These are phyloP conservation scores for Aspergillus udagawae DNA, from an alignment of 2,329 filamentous ascomycete species.

Conservation along the genomic window DNA sequence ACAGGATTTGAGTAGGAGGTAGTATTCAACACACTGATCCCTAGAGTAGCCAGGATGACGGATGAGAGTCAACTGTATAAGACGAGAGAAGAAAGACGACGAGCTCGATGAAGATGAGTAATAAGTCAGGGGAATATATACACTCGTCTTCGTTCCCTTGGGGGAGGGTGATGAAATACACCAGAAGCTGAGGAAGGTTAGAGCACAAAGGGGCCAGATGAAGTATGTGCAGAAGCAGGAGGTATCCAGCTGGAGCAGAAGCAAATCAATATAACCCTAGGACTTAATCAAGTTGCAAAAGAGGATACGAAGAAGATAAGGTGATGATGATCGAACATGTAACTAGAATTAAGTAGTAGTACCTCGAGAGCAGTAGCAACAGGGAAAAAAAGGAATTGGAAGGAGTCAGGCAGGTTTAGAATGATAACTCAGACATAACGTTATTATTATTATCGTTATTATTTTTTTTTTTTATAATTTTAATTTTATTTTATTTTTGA, in stretches of 20 bases:
- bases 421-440: neutral
- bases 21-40: conserved; percentile 31
- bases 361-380: neutral
- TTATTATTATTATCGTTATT: neutral
- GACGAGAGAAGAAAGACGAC: conserved; percentile 1
- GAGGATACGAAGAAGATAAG: neutral
- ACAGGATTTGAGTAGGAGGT: conserved; percentile 31
- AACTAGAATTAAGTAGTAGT: neutral
- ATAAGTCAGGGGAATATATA: neutral
- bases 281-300: neutral
- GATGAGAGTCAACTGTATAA: conserved; percentile 2
- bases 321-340: neutral
- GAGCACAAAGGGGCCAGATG: neutral
- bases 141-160: neutral
- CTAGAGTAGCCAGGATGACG: conserved; percentile 40
- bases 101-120: neutral
- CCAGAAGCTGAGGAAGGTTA: conserved; percentile 1
- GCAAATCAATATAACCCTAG: neutral
- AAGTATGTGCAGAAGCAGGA: neutral
- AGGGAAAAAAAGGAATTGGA: neutral
- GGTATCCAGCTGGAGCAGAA: neutral
- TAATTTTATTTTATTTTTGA: neutral
- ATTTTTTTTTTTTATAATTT: neutral
- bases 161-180: neutral
- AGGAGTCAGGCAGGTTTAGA: neutral